Evolutionary conservation across 495 filamentous ascomycete species (phyloP).

Genomic region (Wilcoxina mikolae): DNA sequence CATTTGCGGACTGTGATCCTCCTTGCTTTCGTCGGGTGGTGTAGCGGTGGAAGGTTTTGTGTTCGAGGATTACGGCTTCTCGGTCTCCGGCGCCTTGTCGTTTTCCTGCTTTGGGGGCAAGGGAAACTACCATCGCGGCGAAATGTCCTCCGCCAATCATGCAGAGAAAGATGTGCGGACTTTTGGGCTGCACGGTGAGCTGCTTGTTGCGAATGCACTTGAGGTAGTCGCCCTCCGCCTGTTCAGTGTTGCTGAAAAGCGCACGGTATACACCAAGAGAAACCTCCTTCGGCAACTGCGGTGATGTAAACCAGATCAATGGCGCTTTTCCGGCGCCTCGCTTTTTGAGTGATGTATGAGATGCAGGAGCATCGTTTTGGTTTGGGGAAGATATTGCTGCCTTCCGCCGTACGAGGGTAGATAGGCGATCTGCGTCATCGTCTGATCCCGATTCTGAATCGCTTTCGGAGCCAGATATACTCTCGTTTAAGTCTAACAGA

Average conservation of each 20-base stretch:
- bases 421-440: constrained; percentile 13
- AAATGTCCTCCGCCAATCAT: constrained; percentile 99
- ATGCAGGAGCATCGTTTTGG: constrained; percentile 37
- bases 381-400: constrained; percentile 18
- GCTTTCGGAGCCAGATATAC: constrained; percentile 30
- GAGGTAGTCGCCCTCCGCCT: constrained; percentile 54
- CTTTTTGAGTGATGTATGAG: constrained; percentile 33
- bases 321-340: constrained; percentile 52
- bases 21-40: constrained; percentile 93
- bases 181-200: constrained; percentile 21
- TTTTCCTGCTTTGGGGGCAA: constrained; percentile 55
- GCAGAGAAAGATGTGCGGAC: constrained; percentile 70
- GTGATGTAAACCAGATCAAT: constrained; percentile 70
- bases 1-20: constrained; percentile 83
- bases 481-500: constrained; percentile 18
- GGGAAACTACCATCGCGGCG: constrained; percentile 83
- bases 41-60: constrained; percentile 96
- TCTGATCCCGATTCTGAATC: constrained; percentile 38
- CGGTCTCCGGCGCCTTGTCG: constrained; percentile 60
- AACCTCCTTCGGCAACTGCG: constrained; percentile 56
- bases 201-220: constrained; percentile 46
- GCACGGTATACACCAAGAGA: constrained; percentile 75
- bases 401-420: constrained; percentile 18
- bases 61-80: constrained; percentile 71
- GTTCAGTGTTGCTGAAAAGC: constrained; percentile 60